These are phyloP conservation scores for Telfairia occidentalis DNA, from an alignment of 331 rosid species.

Conservation along the genomic window DNA sequence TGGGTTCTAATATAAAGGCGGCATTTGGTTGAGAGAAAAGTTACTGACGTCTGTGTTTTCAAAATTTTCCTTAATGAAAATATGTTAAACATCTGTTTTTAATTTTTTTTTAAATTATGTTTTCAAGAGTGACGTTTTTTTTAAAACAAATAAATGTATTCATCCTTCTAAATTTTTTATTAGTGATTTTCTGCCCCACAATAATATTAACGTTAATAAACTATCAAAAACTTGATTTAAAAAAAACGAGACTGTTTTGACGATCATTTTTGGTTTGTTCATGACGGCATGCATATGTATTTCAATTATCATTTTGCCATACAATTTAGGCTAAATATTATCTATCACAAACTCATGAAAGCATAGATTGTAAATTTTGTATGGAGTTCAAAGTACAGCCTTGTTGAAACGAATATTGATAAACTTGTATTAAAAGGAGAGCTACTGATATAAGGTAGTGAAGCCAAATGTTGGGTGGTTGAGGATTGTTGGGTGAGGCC, in stretches of 20 bases:
- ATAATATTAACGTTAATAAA: neutral
- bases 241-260: neutral
- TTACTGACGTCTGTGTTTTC: neutral
- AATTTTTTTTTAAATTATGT: neutral
- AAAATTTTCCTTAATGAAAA: neutral
- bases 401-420: neutral
- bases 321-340: neutral
- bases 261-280: neutral
- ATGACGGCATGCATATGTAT: neutral
- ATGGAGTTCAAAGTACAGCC: neutral
- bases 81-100: neutral
- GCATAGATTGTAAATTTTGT: neutral
- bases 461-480: no score
- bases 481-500: neutral
- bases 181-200: neutral
- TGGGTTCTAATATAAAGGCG: neutral
- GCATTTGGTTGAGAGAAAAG: slow-evolving; percentile 11
- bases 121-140: neutral
- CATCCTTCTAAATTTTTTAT: neutral
- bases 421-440: neutral
- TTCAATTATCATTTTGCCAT: neutral
- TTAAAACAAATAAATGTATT: neutral
- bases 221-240: neutral
- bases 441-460: neutral
- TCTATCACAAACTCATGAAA: neutral